Percentiles rank a stretch among this genome's conserved stretches.
These are phyloP conservation scores for Anthostomella pinea DNA, from an alignment of 2,329 filamentous ascomycete species.

Conservation along the genomic window DNA sequence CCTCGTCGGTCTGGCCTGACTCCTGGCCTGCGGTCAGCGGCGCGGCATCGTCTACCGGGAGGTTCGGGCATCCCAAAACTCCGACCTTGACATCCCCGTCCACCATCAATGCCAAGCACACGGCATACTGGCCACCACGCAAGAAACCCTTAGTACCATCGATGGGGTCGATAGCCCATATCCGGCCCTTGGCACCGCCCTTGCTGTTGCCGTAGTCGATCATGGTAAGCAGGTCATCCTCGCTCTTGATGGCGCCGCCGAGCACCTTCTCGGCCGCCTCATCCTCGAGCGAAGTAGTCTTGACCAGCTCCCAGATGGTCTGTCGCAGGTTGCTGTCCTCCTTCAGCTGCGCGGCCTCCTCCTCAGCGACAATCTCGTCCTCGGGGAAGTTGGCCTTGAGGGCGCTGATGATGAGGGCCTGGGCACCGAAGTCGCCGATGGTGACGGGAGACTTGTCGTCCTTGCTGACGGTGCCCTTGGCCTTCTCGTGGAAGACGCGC, in stretches of 20 bases:
- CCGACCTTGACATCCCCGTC: conserved; percentile 93
- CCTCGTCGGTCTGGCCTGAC: conserved; percentile 68
- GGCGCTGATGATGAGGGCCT: conserved; percentile 91
- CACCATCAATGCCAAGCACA: conserved; percentile 87
- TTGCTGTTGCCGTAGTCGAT: conserved; percentile 67
- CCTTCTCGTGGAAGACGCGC: conserved; percentile 79
- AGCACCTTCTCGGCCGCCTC: conserved; percentile 62
- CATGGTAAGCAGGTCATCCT: conserved; percentile 64
- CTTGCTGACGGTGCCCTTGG: conserved; percentile 92
- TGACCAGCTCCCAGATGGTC: conserved; percentile 82
- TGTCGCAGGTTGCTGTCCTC: conserved; percentile 66
- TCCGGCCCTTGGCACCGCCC: conserved; percentile 71
- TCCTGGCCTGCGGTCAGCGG: conserved; percentile 70
- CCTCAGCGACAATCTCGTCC: conserved; percentile 91
- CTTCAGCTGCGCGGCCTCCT: conserved; percentile 80
- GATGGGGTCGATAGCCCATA: conserved; percentile 97
- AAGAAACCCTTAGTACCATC: conserved; percentile 98
- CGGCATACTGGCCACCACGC: conserved; percentile 92
- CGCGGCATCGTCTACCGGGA: conserved; percentile 79
- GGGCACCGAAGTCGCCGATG: conserved; percentile 95
- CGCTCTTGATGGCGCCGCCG: conserved; percentile 64
- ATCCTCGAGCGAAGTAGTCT: conserved; percentile 67
- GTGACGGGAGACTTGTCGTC: conserved; percentile 96
- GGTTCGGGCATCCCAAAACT: conserved; percentile 91
- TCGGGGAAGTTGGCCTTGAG: conserved; percentile 85